Percentiles rank a stretch among this genome's conserved stretches.
Conservation (phyloP, 1,284 basidiomycete genomes). For the Trichosporon inkin region DNA sequence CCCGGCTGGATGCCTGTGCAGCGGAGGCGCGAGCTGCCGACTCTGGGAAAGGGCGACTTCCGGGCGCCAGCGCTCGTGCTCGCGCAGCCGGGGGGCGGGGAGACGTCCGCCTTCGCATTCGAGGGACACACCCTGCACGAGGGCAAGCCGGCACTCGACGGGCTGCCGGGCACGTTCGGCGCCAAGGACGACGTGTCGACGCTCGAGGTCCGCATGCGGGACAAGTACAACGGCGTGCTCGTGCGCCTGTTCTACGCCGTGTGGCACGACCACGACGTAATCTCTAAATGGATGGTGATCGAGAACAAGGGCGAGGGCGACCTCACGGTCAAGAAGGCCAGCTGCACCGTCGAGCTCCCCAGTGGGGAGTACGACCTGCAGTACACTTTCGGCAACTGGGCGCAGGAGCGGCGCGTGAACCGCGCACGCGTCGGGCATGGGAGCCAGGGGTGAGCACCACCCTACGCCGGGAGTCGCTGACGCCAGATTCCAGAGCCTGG, state of each 20-base stretch:
- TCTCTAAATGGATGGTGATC: slow-evolving; percentile 22
- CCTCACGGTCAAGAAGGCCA: slow-evolving; percentile 25
- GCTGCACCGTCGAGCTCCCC: slow-evolving; percentile 29
- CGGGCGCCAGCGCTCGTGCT: slow-evolving; percentile 31
- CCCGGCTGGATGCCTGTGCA: slow-evolving; percentile 11
- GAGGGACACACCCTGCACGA: slow-evolving; percentile 14
- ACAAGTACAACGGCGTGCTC: slow-evolving; percentile 16
- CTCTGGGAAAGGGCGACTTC: slow-evolving; percentile 34
- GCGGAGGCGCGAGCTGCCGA: slow-evolving; percentile 30
- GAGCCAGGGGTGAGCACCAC: slow-evolving; percentile 29
- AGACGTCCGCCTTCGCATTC: slow-evolving; percentile 27
- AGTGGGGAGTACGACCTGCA: slow-evolving; percentile 29
- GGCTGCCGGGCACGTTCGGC: slow-evolving; percentile 32
- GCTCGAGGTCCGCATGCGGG: slow-evolving; percentile 26
- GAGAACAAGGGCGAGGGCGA: slow-evolving; percentile 21
- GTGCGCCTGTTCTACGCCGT: slow-evolving; percentile 28
- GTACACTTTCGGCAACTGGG: slow-evolving; percentile 32
- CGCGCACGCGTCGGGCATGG: slow-evolving; percentile 27
- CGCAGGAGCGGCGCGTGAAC: slow-evolving; percentile 23
- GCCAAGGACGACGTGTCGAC: slow-evolving; percentile 20
- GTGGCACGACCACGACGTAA: slow-evolving; percentile 21
- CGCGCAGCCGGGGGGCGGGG: slow-evolving; percentile 15
- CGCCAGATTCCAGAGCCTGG: slow-evolving; percentile 27
- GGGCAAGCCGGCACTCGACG: slow-evolving; percentile 24
- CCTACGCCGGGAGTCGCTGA: background rate